Evolutionary conservation across 768 basidiomycete genomes (phyloP).

Genomic region (Chalciporus chontae): DNA sequence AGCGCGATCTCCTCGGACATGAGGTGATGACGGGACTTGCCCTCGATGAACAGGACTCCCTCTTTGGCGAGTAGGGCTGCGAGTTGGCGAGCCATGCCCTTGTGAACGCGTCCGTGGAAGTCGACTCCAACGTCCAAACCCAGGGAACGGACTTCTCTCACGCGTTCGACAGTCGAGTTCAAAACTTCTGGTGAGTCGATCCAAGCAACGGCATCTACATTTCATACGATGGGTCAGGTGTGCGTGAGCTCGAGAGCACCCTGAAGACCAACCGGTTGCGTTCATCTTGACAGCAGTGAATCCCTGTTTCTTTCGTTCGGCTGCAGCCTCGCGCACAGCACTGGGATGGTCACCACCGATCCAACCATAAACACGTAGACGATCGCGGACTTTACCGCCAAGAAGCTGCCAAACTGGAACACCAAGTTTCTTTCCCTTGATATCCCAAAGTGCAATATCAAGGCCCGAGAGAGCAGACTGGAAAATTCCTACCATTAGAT

Average conservation of each 20-base stretch:
- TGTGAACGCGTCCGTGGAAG: slow-evolving; percentile 69
- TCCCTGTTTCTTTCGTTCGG: slow-evolving; percentile 53
- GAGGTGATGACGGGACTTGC: slow-evolving; percentile 19
- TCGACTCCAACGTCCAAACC: slow-evolving; percentile 66
- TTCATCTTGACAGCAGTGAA: slow-evolving; percentile 77
- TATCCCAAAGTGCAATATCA: slow-evolving; percentile 74
- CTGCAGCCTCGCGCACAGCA: slow-evolving; percentile 50
- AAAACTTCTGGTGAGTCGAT: slow-evolving; percentile 58
- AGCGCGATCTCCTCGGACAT: neutral
- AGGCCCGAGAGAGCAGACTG: slow-evolving; percentile 55
- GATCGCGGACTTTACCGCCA: slow-evolving; percentile 65
- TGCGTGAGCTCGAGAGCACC: neutral
- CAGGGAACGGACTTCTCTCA: slow-evolving; percentile 47
- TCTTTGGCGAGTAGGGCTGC: slow-evolving; percentile 57
- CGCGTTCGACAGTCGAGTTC: slow-evolving; percentile 47
- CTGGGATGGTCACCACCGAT: slow-evolving; percentile 45
- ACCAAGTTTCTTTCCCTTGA: slow-evolving; percentile 74
- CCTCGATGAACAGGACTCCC: slow-evolving; percentile 64
- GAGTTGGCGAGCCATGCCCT: slow-evolving; percentile 66
- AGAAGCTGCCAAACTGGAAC: slow-evolving; percentile 63
- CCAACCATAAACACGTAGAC: slow-evolving; percentile 58
- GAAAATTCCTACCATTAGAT: neutral
- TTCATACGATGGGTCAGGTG: slow-evolving; percentile 12
- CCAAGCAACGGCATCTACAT: slow-evolving; percentile 41
- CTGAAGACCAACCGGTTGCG: slow-evolving; percentile 42